A percentile compares a stretch with the other conserved stretches of the same genome.
Evolutionary conservation across 139 green algal genomes (phyloP).

Genomic region (Chlorella sp.): DNA sequence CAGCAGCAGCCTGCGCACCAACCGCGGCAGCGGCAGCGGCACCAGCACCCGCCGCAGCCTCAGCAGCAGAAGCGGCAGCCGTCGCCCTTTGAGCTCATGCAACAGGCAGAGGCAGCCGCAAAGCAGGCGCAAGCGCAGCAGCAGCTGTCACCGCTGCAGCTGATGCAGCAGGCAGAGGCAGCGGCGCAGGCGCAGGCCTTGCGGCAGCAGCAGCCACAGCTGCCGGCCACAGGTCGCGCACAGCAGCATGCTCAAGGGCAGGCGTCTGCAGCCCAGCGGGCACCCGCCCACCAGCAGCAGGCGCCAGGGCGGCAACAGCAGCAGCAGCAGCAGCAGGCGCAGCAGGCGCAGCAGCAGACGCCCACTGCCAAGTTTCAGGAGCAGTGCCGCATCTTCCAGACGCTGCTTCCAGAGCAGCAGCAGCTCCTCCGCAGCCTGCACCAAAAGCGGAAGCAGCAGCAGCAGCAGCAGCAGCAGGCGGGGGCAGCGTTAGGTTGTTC

Average conservation of each 20-base stretch:
- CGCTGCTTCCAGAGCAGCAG: background rate
- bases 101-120: background rate
- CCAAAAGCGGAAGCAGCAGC: background rate
- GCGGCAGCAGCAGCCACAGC: background rate
- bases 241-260: background rate
- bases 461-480: slow-evolving; percentile 2
- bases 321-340: background rate
- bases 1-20: too few species aligned
- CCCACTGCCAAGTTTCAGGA: background rate
- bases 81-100: too few species aligned
- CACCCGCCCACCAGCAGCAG: background rate
- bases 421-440: background rate
- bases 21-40: background rate
- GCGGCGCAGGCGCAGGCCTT: background rate
- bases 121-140: background rate
- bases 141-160: background rate
- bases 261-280: background rate
- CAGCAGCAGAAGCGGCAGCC: background rate
- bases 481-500: background rate
- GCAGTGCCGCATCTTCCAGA: background rate
- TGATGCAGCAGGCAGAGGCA: background rate
- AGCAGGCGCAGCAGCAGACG: background rate
- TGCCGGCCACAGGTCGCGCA: too few species aligned
- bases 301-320: background rate
- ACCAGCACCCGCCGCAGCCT: background rate